phyloP scores from a whole-genome alignment of 306 rosid species.

The Carpinus viminea region DNA sequence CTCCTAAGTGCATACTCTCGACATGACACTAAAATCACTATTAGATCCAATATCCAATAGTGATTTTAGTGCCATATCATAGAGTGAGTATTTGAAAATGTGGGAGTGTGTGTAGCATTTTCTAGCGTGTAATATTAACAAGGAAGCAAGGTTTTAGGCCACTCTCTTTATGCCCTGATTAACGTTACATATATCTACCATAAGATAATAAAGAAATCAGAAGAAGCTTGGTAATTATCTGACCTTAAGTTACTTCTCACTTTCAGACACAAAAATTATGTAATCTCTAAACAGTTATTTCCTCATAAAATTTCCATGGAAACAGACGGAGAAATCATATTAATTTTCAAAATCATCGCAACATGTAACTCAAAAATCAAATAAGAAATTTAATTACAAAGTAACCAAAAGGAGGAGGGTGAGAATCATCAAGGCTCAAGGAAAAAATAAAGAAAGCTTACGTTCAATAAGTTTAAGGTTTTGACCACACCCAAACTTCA shows the following conservation, averaged over 20 bases:
- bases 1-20: too few species aligned
- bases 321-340: background rate
- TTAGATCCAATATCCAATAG: too few species aligned
- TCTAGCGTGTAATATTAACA: background rate
- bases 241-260: background rate
- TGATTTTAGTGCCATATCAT: too few species aligned
- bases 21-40: too few species aligned
- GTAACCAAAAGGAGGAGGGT: background rate
- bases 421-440: too few species aligned
- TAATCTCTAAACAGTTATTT: background rate
- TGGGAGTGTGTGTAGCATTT: too few species aligned
- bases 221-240: background rate
- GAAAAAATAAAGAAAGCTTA: background rate
- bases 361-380: background rate
- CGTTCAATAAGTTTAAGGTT: background rate
- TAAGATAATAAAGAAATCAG: background rate
- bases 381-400: background rate
- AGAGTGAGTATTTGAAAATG: too few species aligned
- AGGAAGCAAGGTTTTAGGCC: background rate
- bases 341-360: background rate
- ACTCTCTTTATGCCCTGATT: background rate
- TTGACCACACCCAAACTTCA: constrained; percentile 20
- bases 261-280: background rate
- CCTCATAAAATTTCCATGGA: background rate
- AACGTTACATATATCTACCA: background rate